These are phyloP conservation scores for Malus hybrid DNA, from an alignment of 331 rosid genomes.

Conservation along the genomic window DNA sequence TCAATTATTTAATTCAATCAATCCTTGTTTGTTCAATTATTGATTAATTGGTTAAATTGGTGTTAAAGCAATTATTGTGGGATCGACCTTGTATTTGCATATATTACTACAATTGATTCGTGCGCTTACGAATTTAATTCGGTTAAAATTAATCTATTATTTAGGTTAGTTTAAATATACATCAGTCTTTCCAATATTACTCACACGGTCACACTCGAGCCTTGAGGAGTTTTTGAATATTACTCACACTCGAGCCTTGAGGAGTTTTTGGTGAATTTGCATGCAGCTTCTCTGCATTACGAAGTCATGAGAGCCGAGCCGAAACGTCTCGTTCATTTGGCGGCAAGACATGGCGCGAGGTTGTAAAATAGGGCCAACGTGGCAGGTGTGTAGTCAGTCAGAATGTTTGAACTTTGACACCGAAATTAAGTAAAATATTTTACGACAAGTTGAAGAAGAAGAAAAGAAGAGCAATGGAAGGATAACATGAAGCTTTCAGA, in stretches of 20 bases:
- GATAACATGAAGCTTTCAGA: slow-evolving; percentile 27
- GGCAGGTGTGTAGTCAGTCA: slow-evolving; percentile 11
- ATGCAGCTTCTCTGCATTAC: background rate
- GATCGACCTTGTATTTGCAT: too few species aligned
- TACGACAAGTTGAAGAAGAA: background rate
- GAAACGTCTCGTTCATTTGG: slow-evolving; percentile 5
- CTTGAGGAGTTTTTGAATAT: background rate
- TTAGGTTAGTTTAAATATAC: too few species aligned
- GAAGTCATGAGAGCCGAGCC: slow-evolving; percentile 18
- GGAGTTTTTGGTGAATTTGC: slow-evolving; percentile 8
- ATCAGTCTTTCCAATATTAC: too few species aligned
- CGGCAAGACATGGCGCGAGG: slow-evolving; percentile 17
- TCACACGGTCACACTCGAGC: too few species aligned
- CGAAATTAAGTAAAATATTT: background rate
- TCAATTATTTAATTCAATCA: too few species aligned
- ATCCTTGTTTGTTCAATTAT: too few species aligned
- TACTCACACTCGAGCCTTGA: background rate
- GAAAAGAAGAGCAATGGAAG: background rate
- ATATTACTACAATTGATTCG: too few species aligned
- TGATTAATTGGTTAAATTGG: too few species aligned
- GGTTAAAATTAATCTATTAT: too few species aligned
- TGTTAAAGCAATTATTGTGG: too few species aligned
- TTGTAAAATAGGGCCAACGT: slow-evolving; percentile 23
- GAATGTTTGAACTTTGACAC: slow-evolving; percentile 13
- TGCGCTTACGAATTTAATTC: too few species aligned